Conservation (phyloP, 2,329 filamentous ascomycete species). For the Nannizziopsis barbatae region DNA sequence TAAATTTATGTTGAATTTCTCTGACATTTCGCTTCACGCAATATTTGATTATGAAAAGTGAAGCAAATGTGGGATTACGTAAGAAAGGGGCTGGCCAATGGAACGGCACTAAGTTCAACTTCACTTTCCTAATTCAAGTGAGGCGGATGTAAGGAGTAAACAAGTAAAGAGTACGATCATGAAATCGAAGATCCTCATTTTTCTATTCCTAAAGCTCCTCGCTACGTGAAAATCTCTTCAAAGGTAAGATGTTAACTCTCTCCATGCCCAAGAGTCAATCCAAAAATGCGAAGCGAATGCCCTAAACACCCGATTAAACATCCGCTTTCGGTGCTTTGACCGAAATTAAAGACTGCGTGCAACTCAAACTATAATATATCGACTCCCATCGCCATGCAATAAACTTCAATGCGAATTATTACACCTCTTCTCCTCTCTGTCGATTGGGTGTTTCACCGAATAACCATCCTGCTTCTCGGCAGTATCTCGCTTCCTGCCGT, state of each 20-base stretch:
- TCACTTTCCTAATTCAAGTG: too few species aligned
- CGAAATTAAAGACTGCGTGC: not conserved
- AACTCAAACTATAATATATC: not conserved
- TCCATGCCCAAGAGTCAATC: not conserved
- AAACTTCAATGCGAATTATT: not conserved
- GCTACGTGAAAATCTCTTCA: not conserved
- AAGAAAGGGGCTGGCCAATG: too few species aligned
- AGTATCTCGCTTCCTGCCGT: slow-evolving; percentile 58
- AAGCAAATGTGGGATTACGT: too few species aligned
- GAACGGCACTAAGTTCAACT: too few species aligned
- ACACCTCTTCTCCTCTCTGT: slow-evolving; percentile 1
- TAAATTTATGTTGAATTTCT: too few species aligned
- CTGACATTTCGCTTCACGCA: too few species aligned
- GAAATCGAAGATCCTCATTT: not conserved
- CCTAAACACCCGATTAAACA: too few species aligned
- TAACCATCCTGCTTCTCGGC: slow-evolving; percentile 77
- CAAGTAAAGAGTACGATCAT: too few species aligned
- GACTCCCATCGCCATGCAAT: slow-evolving; percentile 3
- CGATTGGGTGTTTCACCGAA: slow-evolving; percentile 52
- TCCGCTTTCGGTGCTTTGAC: too few species aligned
- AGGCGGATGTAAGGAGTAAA: too few species aligned
- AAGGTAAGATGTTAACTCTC: not conserved
- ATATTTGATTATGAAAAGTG: too few species aligned
- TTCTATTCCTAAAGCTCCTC: slow-evolving; percentile 1
- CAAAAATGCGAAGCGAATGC: not conserved